Evolutionary conservation across 2,329 filamentous ascomycete genomes (phyloP), one percentile per base, ranked within the genome.

Genomic region (Cadophora gregata): DNA sequence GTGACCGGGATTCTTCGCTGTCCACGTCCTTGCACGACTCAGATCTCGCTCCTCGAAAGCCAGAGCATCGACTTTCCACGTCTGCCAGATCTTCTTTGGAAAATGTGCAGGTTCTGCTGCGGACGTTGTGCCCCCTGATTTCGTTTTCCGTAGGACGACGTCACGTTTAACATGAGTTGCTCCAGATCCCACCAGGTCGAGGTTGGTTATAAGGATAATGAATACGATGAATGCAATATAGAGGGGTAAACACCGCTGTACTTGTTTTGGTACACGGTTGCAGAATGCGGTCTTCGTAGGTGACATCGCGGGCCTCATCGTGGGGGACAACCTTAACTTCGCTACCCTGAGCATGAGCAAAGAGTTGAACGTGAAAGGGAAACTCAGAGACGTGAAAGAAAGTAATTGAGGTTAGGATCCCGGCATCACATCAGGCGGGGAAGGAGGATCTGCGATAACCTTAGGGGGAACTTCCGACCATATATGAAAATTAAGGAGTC

Each of bases 31-130:
- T 10, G 90, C 89, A 0, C 82, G 82, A 27, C 82, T 78, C 36
- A 85, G 80, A 72, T 92, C 88, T 62, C 86, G 83, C 72, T 88
- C 83, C 69, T 90, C 89, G 73, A 92, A 91, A 1, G 82, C 81
- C 38, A 91, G 80, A 1, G 90, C 87, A 68, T 89, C 85, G 31
- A 89, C 85, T 76, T 92, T 93, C 90, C 90, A 93, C 0, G 87
- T 90, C 77, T 93, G 90, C 90, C 90, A 93, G 71, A 93, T 90
- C 78, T 92, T 93, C 64, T 83, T 83, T 6, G 84, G 90, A 72
- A 88, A 92, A 24, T 68, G 27, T 29, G 38, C 50, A n/a, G 56
- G 59, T 59, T 63, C 66, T 51, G 63, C 24, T n/a, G 61, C 48
- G 29, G 63, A n/a, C 0, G 53, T 21, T 3, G 61, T 31, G 45